These are phyloP conservation scores for Phyllosticta citribraziliensis DNA, from an alignment of 2,329 filamentous ascomycete species.

Conservation along the genomic window DNA sequence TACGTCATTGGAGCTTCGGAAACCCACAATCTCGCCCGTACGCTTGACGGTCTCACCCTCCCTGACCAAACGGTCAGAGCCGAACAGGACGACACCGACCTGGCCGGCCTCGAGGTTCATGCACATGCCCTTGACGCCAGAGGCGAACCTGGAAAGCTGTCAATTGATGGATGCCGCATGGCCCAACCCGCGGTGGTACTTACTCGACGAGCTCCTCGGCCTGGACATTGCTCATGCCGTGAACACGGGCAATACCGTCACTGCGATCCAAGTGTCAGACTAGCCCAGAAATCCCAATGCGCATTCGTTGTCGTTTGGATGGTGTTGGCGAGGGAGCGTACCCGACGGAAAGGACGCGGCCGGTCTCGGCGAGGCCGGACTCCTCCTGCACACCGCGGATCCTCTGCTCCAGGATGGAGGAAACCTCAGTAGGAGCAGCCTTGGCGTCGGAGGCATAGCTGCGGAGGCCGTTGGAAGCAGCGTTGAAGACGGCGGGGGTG, in stretches of 20 bases:
- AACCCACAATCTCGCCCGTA: slow-evolving; percentile 94
- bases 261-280: slow-evolving; percentile 43
- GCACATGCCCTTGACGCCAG: slow-evolving; percentile 99
- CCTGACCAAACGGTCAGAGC: slow-evolving; percentile 99
- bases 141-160: slow-evolving; percentile 67
- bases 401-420: slow-evolving; percentile 97
- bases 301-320: slow-evolving; percentile 20
- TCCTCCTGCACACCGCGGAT: slow-evolving; percentile 98
- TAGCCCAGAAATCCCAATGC: slow-evolving; percentile 8
- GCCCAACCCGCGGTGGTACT: slow-evolving; percentile 36
- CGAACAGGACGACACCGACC: slow-evolving; percentile 99
- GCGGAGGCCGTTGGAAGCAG: slow-evolving; percentile 62
- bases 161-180: background rate
- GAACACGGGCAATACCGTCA: slow-evolving; percentile 99
- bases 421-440: slow-evolving; percentile 94
- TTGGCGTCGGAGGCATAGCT: slow-evolving; percentile 89
- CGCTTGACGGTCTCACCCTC: slow-evolving; percentile 99
- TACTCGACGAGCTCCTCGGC: slow-evolving; percentile 99
- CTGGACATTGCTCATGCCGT: slow-evolving; percentile 99
- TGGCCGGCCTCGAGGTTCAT: slow-evolving; percentile 99
- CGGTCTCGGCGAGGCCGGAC: slow-evolving; percentile 92
- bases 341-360: slow-evolving; percentile 97
- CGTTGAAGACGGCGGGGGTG: slow-evolving; percentile 68
- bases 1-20: background rate
- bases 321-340: slow-evolving; percentile 48